Evolutionary conservation across 306 rosid genomes (phyloP), one percentile per base, ranked within the genome.

Genomic region (Castanea sativa): DNA sequence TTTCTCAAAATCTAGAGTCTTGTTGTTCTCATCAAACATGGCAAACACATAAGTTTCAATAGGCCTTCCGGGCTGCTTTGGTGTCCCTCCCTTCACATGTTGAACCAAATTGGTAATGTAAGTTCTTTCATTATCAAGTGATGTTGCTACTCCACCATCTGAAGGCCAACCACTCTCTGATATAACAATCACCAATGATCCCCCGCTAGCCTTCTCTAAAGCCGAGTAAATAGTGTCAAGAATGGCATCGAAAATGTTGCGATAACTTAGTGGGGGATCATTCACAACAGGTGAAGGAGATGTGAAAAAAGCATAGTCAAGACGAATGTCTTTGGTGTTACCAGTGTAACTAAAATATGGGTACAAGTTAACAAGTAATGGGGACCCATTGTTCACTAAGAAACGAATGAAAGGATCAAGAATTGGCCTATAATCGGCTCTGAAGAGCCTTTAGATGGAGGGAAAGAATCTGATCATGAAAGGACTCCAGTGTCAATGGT

Each of bases 121-220:
- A 52, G 84, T 83, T 60, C 80, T 71, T 13, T 88, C 92, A 76
- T 83, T 81, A 0, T 83, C 86, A 9, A 49, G 51, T 1, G 83
- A 29, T 61, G 94, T 82, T 16, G 70, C 84, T 0, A 6, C 60
- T 14, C 92, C 88, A 4, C 86, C 84, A 8, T 69, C 72, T 0
- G 92, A 81, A 18, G 94, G 92, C 89, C 92, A 90, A 8, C 92
- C 92, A 58, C 73, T 81, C 73, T 90, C 87, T 0, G 88, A 79
- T 14, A 85, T 87, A 25, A 86, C 88, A 3, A 88, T 75, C 56
- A 75, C 75, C 73, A 86, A 4, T 1, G 82, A 53, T 25, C 67
- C 82, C 13, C 85, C 85, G 0, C 87, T 88, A 0, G 74, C 78
- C 32, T 38, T 86, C 87, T 86, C 90, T 55, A 88, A 43, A 4